A percentile compares a stretch with the other conserved stretches of the same genome.
Conservation (phyloP, 1,284 basidiomycete species). For the Thecaphora thlaspeos region DNA sequence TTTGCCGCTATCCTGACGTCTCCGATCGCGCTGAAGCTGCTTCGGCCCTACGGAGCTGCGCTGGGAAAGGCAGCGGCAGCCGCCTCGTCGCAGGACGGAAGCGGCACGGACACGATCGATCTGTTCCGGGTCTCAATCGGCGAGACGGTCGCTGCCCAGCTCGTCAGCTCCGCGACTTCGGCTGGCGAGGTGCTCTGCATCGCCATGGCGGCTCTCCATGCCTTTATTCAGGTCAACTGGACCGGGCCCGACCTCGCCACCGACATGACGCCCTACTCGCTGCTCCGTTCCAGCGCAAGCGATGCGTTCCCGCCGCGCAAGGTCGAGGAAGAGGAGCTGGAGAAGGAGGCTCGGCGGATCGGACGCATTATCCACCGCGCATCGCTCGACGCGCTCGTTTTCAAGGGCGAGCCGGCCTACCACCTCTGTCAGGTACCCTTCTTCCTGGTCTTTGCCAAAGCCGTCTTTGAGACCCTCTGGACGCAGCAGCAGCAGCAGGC, state of each 20-base stretch:
- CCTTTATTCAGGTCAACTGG: slow-evolving; percentile 93
- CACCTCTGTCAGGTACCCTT: slow-evolving; percentile 74
- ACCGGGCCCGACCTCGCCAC: slow-evolving; percentile 81
- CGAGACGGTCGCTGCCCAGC: slow-evolving; percentile 10
- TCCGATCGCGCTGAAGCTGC: slow-evolving; percentile 36
- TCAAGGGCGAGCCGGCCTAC: slow-evolving; percentile 90
- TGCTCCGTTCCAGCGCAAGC: slow-evolving; percentile 58
- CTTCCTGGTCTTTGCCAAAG: slow-evolving; percentile 74
- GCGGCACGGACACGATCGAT: background rate
- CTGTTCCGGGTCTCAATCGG: background rate
- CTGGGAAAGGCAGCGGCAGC: slow-evolving; percentile 9
- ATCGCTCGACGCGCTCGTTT: slow-evolving; percentile 75
- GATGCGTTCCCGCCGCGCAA: slow-evolving; percentile 62
- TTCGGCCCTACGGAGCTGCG: slow-evolving; percentile 29
- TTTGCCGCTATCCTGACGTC: slow-evolving; percentile 55
- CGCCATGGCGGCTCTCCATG: slow-evolving; percentile 77
- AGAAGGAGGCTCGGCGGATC: slow-evolving; percentile 16
- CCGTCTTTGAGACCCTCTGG: slow-evolving; percentile 65
- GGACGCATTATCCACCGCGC: slow-evolving; percentile 63
- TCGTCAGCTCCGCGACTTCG: background rate
- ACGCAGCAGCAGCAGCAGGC: background rate
- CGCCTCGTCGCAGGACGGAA: slow-evolving; percentile 11
- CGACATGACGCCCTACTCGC: slow-evolving; percentile 18
- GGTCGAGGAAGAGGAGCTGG: slow-evolving; percentile 60
- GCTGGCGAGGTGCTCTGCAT: slow-evolving; percentile 62